Conservation (phyloP, 2,329 filamentous ascomycete genomes). For the Trichoderma hamatum region DNA sequence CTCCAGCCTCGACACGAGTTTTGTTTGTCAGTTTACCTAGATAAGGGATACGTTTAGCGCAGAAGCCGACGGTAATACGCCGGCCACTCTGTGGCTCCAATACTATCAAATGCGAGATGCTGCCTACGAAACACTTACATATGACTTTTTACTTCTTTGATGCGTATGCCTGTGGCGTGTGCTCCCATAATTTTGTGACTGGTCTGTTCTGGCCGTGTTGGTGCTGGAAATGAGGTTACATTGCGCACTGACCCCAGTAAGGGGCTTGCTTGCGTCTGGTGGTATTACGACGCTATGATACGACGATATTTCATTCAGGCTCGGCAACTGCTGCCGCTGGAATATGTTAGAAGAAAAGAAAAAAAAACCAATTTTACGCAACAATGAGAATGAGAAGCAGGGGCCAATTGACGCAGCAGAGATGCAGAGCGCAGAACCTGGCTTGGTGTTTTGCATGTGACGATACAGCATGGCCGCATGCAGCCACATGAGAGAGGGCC, state of each 20-base stretch:
- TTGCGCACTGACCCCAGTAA: slow-evolving; percentile 15
- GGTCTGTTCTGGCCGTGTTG: not conserved
- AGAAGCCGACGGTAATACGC: not conserved
- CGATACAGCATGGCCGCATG: not conserved
- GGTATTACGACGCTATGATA: not conserved
- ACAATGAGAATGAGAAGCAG: not conserved
- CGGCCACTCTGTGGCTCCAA: not conserved
- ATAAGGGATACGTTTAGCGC: slow-evolving; percentile 15
- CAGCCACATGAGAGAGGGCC: not conserved
- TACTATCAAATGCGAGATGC: not conserved
- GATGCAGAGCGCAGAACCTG: not conserved
- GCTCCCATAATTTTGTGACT: not conserved
- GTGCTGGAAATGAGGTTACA: slow-evolving; percentile 13
- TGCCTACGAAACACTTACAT: not conserved
- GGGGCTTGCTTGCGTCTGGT: slow-evolving; percentile 8
- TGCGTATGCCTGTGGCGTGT: not conserved
- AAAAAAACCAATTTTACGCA: not conserved
- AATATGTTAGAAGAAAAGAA: too few relatives aligned
- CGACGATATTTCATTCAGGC: not conserved
- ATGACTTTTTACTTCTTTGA: not conserved
- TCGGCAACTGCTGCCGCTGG: not conserved
- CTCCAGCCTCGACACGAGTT: not conserved
- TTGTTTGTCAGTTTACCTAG: slow-evolving; percentile 16
- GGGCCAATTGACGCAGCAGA: not conserved
- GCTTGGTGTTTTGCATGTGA: not conserved